A percentile compares a stretch with the other conserved stretches of the same genome.
These are phyloP conservation scores for Cryptosporidium meleagridis DNA, from an alignment of 169 alveolate genomes.

Conservation along the genomic window DNA sequence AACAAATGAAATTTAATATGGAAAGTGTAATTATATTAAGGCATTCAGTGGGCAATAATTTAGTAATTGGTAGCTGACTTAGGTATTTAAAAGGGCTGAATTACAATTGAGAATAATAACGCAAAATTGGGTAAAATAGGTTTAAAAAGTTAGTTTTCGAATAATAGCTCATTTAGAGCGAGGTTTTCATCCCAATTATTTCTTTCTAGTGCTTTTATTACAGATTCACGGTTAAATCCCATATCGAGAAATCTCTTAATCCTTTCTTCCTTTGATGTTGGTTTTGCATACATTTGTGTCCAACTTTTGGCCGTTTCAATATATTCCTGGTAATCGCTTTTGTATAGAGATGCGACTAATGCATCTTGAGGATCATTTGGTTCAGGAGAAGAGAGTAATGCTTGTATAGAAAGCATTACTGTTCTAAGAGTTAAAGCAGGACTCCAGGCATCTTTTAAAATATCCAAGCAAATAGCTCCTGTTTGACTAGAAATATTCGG, in stretches of 20 bases:
- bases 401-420: conserved; percentile 87
- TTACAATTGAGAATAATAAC: background rate
- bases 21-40: background rate
- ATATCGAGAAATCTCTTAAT: conserved; percentile 81
- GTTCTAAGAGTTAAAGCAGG: conserved; percentile 97
- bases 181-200: conserved; percentile 88
- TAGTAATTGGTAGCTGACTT: background rate
- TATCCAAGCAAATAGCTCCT: conserved; percentile 96
- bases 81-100: too few species aligned
- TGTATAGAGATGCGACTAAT: conserved; percentile 84
- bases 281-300: conserved; percentile 82
- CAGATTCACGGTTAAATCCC: conserved; percentile 81
- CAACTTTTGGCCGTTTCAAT: conserved; percentile 83
- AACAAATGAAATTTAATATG: too few species aligned
- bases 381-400: conserved; percentile 84
- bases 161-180: conserved; percentile 85
- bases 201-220: conserved; percentile 81
- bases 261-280: conserved; percentile 79
- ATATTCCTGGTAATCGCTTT: conserved; percentile 79
- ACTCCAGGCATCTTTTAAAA: conserved; percentile 95
- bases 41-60: background rate
- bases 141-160: background rate
- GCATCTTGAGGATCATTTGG: conserved; percentile 89
- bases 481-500: conserved; percentile 93
- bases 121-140: background rate